Conservation (phyloP, 2,329 filamentous ascomycete species). For the Penicillium oxalicum region DNA sequence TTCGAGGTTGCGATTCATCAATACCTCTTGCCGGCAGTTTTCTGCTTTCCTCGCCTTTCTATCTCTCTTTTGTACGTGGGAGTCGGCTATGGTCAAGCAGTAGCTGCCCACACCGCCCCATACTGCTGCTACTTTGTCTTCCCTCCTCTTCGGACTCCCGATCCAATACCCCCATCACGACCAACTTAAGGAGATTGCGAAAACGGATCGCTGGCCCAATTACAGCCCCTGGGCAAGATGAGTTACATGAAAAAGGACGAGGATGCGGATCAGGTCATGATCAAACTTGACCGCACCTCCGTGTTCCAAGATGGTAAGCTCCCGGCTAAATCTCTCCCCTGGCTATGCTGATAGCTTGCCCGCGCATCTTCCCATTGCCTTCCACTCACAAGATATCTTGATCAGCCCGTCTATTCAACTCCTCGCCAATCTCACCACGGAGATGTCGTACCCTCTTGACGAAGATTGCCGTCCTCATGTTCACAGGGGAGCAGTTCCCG, state of each 20-base stretch:
- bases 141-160: slow-evolving; percentile 12
- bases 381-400: slow-evolving; percentile 11
- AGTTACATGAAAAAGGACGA: slow-evolving; percentile 99
- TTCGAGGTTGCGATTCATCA: slow-evolving; percentile 17
- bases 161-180: slow-evolving; percentile 24
- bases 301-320: slow-evolving; percentile 94
- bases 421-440: slow-evolving; percentile 90
- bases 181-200: slow-evolving; percentile 17
- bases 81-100: slow-evolving; percentile 19
- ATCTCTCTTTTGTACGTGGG: slow-evolving; percentile 4
- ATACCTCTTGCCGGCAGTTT: slow-evolving; percentile 11
- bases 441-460: slow-evolving; percentile 96
- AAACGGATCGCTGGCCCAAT: slow-evolving; percentile 26
- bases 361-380: slow-evolving; percentile 7
- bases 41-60: not conserved
- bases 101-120: slow-evolving; percentile 22
- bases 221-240: slow-evolving; percentile 51
- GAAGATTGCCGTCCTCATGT: slow-evolving; percentile 92
- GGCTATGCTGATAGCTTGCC: slow-evolving; percentile 16
- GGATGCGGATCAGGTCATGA: slow-evolving; percentile 85
- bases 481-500: slow-evolving; percentile 94
- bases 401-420: slow-evolving; percentile 93
- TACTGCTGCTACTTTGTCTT: slow-evolving; percentile 18
- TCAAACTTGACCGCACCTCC: slow-evolving; percentile 95
- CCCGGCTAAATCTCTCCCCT: slow-evolving; percentile 16